Base-by-base conservation (phyloP, 176 grass and related monocot species). In the Puccinellia tenuiflora region DNA sequence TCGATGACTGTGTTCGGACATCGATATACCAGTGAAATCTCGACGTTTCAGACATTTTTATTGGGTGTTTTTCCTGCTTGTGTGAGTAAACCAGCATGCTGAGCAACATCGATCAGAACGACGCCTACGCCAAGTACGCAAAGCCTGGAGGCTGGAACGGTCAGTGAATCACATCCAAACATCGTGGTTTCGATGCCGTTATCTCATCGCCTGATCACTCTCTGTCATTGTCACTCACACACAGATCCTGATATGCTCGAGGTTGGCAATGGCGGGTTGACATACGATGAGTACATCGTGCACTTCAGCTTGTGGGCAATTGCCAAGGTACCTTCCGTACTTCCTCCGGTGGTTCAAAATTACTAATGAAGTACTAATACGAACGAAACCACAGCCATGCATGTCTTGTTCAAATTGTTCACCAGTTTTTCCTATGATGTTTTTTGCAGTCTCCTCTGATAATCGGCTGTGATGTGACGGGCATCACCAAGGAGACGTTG, bases 221-320 rank as follows among this genome's bases (percentile, higher is more conserved):
- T n/a, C 2, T 6, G 9, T 39, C 10, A 5, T 59, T 20, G 35
- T 76, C 33, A 59, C 20, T 6, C 7, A 40, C 12, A 1, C 35
- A 4, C 80, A 92, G 84, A 92, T 26, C 91, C 91, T 81, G 91
- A 92, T 63, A 90, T 97, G 94, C 92, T 97, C 0, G 94, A 97
- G 85, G 88, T 97, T 35, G 94, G 94, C 43, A 97, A 94, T 82
- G 94, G 94, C 59, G 87, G 87, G 10, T 94, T 97, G 91, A 35
- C 71, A n/a, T 52, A 88, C 20, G 38, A 86, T 69, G 91, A 97
- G 78, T 97, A 93, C 47, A 54, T 92, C 46, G 91, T 91, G 24
- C 94, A 97, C 30, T 90, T 97, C 79, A 94, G 94, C 87, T 54
- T 97, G 1, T 97, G 91, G 91, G 89, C 85, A 12, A 77, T 94